A percentile compares a stretch with the other conserved stretches of the same genome.
Evolutionary conservation across 163 green algal genomes (phyloP).

Genomic region (Chlorella variabilis): DNA sequence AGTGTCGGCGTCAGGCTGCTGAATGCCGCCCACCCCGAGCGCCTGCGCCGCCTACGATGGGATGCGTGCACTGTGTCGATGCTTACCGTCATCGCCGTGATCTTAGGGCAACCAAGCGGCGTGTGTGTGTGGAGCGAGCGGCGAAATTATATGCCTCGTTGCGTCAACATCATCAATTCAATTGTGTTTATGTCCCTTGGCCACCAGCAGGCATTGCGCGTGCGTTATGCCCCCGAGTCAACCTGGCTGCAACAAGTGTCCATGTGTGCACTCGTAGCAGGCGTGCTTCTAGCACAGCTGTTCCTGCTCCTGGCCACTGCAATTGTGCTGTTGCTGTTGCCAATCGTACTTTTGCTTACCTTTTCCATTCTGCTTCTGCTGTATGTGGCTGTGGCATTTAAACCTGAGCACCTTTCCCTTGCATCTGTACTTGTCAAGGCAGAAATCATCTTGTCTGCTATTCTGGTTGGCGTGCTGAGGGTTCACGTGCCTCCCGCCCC

Average conservation of each 20-base stretch:
- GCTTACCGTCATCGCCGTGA: too few relatives aligned
- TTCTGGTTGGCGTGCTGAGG: not conserved
- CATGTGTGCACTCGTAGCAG: not conserved
- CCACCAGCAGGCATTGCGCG: not conserved
- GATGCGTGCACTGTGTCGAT: conserved; percentile 19
- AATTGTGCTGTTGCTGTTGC: not conserved
- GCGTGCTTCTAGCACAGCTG: not conserved
- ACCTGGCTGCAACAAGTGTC: not conserved
- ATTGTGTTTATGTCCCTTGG: not conserved
- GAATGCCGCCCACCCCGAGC: not conserved
- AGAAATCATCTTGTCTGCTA: not conserved
- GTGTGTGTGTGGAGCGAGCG: not conserved
- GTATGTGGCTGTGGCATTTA: not conserved
- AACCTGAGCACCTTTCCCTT: not conserved
- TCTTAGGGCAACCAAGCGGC: not conserved
- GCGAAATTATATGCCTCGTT: not conserved
- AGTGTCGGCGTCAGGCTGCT: not conserved
- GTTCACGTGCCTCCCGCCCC: not conserved
- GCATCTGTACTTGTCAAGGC: not conserved
- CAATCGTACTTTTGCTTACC: not conserved
- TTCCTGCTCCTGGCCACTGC: not conserved
- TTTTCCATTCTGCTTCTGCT: not conserved
- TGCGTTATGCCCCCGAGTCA: not conserved
- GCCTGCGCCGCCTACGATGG: not conserved
- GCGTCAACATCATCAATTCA: conserved; percentile 1